Evolutionary conservation across 352 stramenopile genomes (phyloP).

Genomic region (Globisporangium alternatum): DNA sequence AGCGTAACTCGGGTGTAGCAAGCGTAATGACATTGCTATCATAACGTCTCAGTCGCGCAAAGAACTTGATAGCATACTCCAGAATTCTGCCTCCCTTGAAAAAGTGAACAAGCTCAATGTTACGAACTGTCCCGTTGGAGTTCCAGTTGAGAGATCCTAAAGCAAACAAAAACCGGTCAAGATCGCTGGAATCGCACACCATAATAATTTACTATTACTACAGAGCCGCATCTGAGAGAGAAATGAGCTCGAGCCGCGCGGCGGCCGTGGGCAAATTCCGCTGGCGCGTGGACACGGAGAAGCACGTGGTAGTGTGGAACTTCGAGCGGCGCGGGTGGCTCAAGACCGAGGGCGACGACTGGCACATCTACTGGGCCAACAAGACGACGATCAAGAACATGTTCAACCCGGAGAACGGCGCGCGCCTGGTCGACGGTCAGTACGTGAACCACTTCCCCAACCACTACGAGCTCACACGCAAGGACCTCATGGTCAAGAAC

Average conservation of each 20-base stretch:
- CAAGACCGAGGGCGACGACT: slow-evolving; percentile 85
- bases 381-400: slow-evolving; percentile 86
- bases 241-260: slow-evolving; percentile 1
- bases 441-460: slow-evolving; percentile 90
- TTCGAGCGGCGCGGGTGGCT: slow-evolving; percentile 83
- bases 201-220: no score
- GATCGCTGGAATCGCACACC: no score
- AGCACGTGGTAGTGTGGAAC: slow-evolving; percentile 82
- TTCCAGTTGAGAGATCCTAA: no score
- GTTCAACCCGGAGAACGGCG: slow-evolving; percentile 85
- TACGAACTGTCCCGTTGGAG: no score
- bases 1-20: no score
- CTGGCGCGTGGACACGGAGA: slow-evolving; percentile 71
- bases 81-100: no score
- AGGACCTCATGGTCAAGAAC: slow-evolving; percentile 95
- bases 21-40: no score
- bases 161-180: no score
- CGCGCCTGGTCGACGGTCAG: slow-evolving; percentile 59
- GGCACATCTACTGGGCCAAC: slow-evolving; percentile 93
- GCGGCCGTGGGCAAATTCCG: slow-evolving; percentile 34
- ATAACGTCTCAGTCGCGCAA: no score
- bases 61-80: no score
- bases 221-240: neutral
- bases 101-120: no score
- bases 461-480: slow-evolving; percentile 90